Evolutionary conservation across 169 alveolate genomes (phyloP), one percentile per base, ranked within the genome.

Genomic region (Babesia sp.): DNA sequence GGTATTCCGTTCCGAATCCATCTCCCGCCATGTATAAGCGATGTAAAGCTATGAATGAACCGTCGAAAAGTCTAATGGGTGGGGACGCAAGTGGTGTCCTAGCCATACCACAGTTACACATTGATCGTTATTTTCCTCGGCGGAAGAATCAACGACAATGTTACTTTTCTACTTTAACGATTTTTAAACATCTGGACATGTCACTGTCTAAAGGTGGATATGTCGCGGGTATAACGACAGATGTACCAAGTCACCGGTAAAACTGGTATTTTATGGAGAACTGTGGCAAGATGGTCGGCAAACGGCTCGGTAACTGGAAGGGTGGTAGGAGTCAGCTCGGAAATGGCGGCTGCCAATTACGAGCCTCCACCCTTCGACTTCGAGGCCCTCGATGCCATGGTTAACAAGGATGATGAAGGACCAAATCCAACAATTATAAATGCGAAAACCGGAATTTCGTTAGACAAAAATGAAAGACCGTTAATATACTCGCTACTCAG

Each of bases 301-400:
- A 4, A 20, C 26, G 26, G 28, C 33, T 4, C 67, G 20, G 39
- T 11, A 11, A 39, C 24, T 31, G 20, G 50, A 0, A 3, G 14
- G 14, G 31, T 8, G 24, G 28, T 7, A 16, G 20, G 18, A 12
- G 42, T 36, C 14, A 33, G 14, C 46, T 22, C 34, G 1, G 71
- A 22, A 37, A 11, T 22, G 54, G 39, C 36, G 5, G 56, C 36
- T 0, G 39, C 63, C 9, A 36, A 12, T 20, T 36, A 64, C 26
- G 74, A 64, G 39, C 74, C 74, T 9, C 44, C 51, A 16, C 74
- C 74, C 2, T 64, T 64, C 51, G 74, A 64, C 28, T 64, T 64
- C 24, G 74, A 64, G 28, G 59, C 59, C 51, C 28, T 64, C 45
- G 74, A 64, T 26, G 54, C 31, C 26, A 20, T 64, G 28, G 28